phyloP scores from a whole-genome alignment of 805 yeast genomes.

The Aciculoconidium aculeatum region DNA sequence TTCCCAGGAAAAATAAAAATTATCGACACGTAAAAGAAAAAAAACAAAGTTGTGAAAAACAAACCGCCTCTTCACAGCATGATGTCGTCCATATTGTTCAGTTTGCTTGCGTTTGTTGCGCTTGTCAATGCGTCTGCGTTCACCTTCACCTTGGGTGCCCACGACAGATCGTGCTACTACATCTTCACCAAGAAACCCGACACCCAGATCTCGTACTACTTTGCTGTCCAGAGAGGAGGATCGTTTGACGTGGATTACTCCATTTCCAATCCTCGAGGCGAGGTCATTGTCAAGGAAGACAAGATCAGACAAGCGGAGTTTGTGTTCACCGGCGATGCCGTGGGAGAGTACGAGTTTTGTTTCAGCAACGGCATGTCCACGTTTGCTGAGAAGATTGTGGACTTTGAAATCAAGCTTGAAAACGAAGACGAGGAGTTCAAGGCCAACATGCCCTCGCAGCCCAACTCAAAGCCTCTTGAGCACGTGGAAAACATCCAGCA shows the following conservation, averaged over 20 bases:
- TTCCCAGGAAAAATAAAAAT: no score
- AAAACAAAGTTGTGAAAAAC: conserved; percentile 1
- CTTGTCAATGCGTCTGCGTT: conserved; percentile 45
- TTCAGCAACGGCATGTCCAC: conserved; percentile 78
- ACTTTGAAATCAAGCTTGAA: conserved; percentile 65
- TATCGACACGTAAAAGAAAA: conserved; percentile 1
- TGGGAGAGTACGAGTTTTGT: conserved; percentile 86
- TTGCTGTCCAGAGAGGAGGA: conserved; percentile 81
- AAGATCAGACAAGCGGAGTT: conserved; percentile 79
- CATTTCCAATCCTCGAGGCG: conserved; percentile 53
- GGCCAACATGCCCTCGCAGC: conserved; percentile 56
- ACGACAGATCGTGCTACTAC: conserved; percentile 67
- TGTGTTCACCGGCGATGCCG: conserved; percentile 54
- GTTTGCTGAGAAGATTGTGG: conserved; percentile 76
- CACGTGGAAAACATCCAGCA: conserved; percentile 47
- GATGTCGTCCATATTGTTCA: conserved; percentile 1
- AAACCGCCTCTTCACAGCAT: conserved; percentile 3
- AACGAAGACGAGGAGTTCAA: conserved; percentile 40
- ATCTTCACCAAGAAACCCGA: conserved; percentile 56
- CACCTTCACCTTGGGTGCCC: conserved; percentile 71
- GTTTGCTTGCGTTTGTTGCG: conserved; percentile 2
- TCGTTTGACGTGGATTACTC: conserved; percentile 73
- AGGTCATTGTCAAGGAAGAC: conserved; percentile 45
- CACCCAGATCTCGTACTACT: conserved; percentile 65
- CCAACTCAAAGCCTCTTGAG: conserved; percentile 44